Percentiles rank a stretch among this genome's conserved stretches.
phyloP scores from a whole-genome alignment of 2,329 filamentous ascomycete genomes.

The Teratosphaeria pseudoeucalypti region DNA sequence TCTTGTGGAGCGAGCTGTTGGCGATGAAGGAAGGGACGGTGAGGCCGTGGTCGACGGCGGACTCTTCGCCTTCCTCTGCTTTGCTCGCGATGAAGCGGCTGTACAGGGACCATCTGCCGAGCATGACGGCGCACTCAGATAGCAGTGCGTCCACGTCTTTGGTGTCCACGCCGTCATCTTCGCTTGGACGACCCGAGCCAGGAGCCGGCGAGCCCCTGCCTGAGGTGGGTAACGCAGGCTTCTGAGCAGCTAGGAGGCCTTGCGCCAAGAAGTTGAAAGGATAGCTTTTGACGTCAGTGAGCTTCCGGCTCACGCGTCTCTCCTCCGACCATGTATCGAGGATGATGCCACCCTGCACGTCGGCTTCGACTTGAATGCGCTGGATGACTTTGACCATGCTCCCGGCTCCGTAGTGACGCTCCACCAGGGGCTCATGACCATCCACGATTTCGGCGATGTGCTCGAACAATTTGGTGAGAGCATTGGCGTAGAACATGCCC shows the following conservation, averaged over 20 bases:
- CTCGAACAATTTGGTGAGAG: conserved; percentile 85
- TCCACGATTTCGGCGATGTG: conserved; percentile 97
- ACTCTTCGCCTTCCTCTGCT: conserved; percentile 17
- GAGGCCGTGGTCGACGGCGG: conserved; percentile 37
- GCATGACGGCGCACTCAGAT: conserved; percentile 82
- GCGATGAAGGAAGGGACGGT: conserved; percentile 62
- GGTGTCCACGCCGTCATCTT: conserved; percentile 93
- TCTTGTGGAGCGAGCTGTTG: conserved; percentile 70
- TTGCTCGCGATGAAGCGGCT: conserved; percentile 80
- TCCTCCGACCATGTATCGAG: conserved; percentile 94
- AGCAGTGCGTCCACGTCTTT: conserved; percentile 85
- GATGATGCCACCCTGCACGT: conserved; percentile 91
- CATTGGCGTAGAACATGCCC: conserved; percentile 82
- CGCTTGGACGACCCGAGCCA: conserved; percentile 51
- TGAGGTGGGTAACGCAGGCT: conserved; percentile 46
- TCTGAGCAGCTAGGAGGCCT: conserved; percentile 71
- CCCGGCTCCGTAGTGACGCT: conserved; percentile 82
- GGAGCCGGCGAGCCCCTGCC: conserved; percentile 58
- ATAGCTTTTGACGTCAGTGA: conserved; percentile 95
- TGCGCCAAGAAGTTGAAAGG: conserved; percentile 95
- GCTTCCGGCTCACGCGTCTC: conserved; percentile 66
- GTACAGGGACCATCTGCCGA: conserved; percentile 87
- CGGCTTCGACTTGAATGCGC: conserved; percentile 82
- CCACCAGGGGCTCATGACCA: conserved; percentile 78
- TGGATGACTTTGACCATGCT: conserved; percentile 95